Conservation (phyloP, 129 eudicot genomes). For the Calendula officinalis region DNA sequence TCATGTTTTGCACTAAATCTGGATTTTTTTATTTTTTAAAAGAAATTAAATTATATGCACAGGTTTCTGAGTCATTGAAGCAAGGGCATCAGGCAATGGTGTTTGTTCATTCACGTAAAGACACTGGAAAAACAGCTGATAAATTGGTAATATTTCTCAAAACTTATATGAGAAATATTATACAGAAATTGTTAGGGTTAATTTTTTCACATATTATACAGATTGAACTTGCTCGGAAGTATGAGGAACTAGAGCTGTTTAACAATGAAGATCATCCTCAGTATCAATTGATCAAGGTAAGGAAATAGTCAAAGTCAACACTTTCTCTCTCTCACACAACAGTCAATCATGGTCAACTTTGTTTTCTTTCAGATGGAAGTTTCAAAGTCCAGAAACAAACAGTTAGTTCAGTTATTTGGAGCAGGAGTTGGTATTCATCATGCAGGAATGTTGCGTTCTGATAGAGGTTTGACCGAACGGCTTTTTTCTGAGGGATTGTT, state of each 20-base stretch:
- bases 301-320: conserved; percentile 25
- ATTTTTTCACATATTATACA: conserved; percentile 27
- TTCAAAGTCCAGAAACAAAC: conserved; percentile 84
- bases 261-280: conserved; percentile 80
- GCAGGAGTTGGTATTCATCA: conserved; percentile 94
- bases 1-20: not conserved
- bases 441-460: conserved; percentile 98
- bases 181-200: conserved; percentile 3
- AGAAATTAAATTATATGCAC: conserved; percentile 16
- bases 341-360: conserved; percentile 5
- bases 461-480: conserved; percentile 86
- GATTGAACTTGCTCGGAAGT: conserved; percentile 78
- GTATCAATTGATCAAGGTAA: conserved; percentile 72
- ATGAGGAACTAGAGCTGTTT: conserved; percentile 62
- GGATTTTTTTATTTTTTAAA: conserved; percentile 17
- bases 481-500: conserved; percentile 89
- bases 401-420: conserved; percentile 80
- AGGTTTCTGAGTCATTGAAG: conserved; percentile 80
- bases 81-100: conserved; percentile 97
- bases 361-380: conserved; percentile 73
- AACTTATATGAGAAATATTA: not conserved
- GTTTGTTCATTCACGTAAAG: conserved; percentile 97
- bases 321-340: not conserved
- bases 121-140: conserved; percentile 95
- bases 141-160: conserved; percentile 52